Base-by-base conservation (phyloP, 805 yeast genomes). In the Saccharomycopsis lassenensis region DNA sequence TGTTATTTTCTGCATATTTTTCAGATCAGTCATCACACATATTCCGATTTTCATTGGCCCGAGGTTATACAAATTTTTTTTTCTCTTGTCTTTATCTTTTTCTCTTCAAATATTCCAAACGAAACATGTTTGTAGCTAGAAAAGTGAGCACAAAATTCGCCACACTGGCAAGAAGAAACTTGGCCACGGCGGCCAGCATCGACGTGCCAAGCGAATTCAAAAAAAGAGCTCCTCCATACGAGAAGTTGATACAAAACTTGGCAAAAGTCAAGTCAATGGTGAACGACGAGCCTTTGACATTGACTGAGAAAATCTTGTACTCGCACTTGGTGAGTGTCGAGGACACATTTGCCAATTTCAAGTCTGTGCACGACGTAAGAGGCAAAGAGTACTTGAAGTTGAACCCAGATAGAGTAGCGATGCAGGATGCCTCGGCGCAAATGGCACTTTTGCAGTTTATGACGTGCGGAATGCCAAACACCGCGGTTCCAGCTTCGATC, bases 391-490 rank as follows among this genome's bases (percentile, higher is more conserved):
- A 89, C 66, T 71, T 87, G 62, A 89, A 89, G 65, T 72, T 89
- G 58, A 79, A 94, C 65, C 97, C 97, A 38, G 97, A 87, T 62
- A 77, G 97, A 62, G 96, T 89, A 44, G 96, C 96, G 33, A 86
- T 94, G 81, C 97, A 87, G 69, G 97, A 87, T 69, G 97, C 97
- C 40, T 85, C 95, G 41, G 96, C 96, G 40, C 97, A 87, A 69
- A 87, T 87, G 97, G 95, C 96, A 39, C 73, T 87, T 50, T 68
- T 87, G 55, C 97, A 87, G 68, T 87, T 87, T 62, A 86, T 86
- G 93, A 81, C 94, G 44, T 93, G 94, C 51, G 94, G 94, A 54
- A 66, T 86, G 74, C 79, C 83, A 45, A 71, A 75, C 56, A 93
- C 87, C 35, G 94, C 94, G 39, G 89, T 89, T 46, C 96, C 96